Base-by-base conservation (phyloP, 2,329 filamentous ascomycete species). In the Hortaea sp. region DNA sequence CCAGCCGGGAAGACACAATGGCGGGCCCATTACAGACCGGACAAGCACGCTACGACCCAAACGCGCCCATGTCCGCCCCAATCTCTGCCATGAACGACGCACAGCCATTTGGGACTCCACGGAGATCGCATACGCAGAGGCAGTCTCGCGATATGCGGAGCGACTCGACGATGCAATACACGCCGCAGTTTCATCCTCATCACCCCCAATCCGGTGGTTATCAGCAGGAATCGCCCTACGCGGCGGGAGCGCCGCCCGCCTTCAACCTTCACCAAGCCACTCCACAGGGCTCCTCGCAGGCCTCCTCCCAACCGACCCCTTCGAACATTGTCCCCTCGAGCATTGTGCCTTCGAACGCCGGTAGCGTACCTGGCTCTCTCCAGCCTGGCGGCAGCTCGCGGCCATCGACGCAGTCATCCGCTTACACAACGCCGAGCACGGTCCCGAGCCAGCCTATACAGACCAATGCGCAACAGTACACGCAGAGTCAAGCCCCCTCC, bases 211-310 rank as follows among this genome's bases (percentile, higher is more conserved):
- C 20, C 20, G 38, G 9, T 9, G 38, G 9, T 9, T 12, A 64
- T 53, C 64, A 67, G 42, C 67, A 70, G 12, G n/a, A 44, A 7
- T 20, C 37, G n/a, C 67, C 74, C 54, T 74, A 75, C 63, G 67
- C 71, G 53, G 63, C 66, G 46, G 62, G 66, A 41, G 68, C 63
- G 44, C 67, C 71, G 45, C 76, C 77, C 43, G 72, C 76, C 42
- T 78, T 82, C 60, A 79, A 71, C 57, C 67, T 82, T 42, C 78
- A 82, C 53, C 75, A 79, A 54, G 62, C 64, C 43, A 67, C 63
- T 48, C 56, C 66, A 46, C 58, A 65, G 48, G 51, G 53, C 46
- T 53, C 56, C 12, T 54, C 31, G 31, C 42, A 38, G 9, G 4
- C 42, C 20, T 20, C 20, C 20, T 20, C 20, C 20, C 20, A 20